A percentile compares a stretch with the other conserved stretches of the same genome.
Evolutionary conservation across 768 basidiomycete genomes (phyloP).

Genomic region (Obba rivulosa): DNA sequence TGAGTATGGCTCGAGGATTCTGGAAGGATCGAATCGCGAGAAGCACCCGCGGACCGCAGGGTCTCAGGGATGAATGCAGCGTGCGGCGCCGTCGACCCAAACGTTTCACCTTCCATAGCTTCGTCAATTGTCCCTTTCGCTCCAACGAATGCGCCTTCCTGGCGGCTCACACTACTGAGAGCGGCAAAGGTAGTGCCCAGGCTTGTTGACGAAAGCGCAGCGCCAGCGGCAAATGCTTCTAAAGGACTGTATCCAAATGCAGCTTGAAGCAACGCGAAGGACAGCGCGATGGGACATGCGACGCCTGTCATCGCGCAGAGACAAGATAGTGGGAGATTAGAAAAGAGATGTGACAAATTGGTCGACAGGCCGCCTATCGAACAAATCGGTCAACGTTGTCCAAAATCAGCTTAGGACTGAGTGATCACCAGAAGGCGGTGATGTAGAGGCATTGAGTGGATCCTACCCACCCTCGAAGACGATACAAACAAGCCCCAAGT

Average conservation of each 20-base stretch:
- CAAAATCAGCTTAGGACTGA: no score
- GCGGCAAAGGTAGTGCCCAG: conserved; percentile 65
- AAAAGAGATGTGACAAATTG: conserved; percentile 37
- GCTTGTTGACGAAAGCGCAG: conserved; percentile 57
- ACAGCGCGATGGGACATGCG: conserved; percentile 42
- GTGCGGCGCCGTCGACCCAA: no score
- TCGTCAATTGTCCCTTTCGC: no score
- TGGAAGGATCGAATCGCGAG: neutral
- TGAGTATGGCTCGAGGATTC: no score
- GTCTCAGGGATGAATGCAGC: no score
- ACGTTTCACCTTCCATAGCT: no score
- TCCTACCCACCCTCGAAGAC: conserved; percentile 20
- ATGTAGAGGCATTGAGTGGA: no score
- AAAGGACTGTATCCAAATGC: conserved; percentile 36
- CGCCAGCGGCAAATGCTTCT: conserved; percentile 57
- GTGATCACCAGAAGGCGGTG: no score
- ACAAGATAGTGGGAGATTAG: conserved; percentile 42
- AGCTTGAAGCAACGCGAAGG: conserved; percentile 38
- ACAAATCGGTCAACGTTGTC: neutral
- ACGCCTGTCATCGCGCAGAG: conserved; percentile 49
- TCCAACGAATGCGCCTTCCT: neutral
- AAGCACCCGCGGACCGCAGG: neutral
- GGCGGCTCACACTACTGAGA: conserved; percentile 28
- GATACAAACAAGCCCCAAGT: conserved; percentile 31
- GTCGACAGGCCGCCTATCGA: conserved; percentile 58